Evolutionary conservation across 805 yeast genomes (phyloP).

Genomic region (Cyberlindnera petersonii): DNA sequence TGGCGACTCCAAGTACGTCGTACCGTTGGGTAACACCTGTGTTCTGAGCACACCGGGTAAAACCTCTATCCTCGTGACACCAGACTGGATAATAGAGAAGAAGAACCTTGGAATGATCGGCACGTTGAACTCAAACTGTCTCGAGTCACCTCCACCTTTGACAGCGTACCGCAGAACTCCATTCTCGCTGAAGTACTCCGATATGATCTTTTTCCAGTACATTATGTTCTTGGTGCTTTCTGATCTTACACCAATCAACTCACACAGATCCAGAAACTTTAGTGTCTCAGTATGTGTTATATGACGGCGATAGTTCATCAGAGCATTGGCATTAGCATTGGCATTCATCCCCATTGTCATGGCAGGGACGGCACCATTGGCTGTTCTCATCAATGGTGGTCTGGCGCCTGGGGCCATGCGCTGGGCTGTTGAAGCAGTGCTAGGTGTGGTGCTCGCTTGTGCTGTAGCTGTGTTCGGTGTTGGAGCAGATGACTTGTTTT

Average conservation of each 20-base stretch:
- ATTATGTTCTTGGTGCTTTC: conserved; percentile 41
- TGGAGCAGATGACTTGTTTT: conserved; percentile 1
- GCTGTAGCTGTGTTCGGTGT: no score
- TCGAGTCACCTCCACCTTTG: conserved; percentile 41
- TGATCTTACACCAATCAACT: conserved; percentile 39
- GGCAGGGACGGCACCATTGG: neutral
- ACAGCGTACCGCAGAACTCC: conserved; percentile 47
- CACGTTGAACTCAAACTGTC: conserved; percentile 61
- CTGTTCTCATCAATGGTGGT: neutral
- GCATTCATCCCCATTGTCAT: conserved; percentile 3
- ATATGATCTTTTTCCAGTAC: conserved; percentile 47
- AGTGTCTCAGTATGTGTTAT: conserved; percentile 49
- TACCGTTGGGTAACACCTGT: conserved; percentile 49
- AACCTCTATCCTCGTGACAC: conserved; percentile 49
- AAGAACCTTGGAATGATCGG: conserved; percentile 63
- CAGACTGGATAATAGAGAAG: conserved; percentile 46
- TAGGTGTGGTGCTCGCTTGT: conserved; percentile 8
- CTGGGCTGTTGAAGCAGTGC: conserved; percentile 4
- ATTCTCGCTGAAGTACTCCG: conserved; percentile 49
- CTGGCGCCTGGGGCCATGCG: neutral
- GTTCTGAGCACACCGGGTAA: conserved; percentile 47
- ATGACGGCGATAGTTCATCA: conserved; percentile 33
- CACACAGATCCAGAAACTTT: conserved; percentile 47
- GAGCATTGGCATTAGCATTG: conserved; percentile 5
- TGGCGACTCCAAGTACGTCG: conserved; percentile 50